These are phyloP conservation scores for Lanmaoa pseudosensibilis DNA, from an alignment of 768 basidiomycete species.

Conservation along the genomic window DNA sequence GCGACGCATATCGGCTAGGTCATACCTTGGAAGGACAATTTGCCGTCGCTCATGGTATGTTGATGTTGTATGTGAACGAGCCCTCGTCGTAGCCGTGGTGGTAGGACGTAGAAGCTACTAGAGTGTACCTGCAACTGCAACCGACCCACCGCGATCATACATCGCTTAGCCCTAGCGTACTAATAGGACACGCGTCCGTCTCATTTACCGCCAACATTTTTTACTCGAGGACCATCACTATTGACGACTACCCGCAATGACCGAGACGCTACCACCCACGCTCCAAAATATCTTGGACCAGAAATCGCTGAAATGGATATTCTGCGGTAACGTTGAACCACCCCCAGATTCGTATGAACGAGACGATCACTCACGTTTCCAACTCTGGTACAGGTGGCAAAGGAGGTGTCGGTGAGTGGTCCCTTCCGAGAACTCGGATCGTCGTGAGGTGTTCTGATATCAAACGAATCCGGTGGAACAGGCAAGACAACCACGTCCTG, in stretches of 20 bases:
- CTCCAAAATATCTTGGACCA: constrained; percentile 96
- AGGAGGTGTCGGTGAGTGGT: constrained; percentile 88
- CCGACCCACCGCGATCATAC: background rate
- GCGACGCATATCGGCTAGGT: background rate
- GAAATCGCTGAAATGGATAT: constrained; percentile 94
- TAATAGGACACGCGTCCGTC: constrained; percentile 24
- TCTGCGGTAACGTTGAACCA: constrained; percentile 76
- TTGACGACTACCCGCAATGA: constrained; percentile 39
- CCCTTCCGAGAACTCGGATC: background rate
- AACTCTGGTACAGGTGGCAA: constrained; percentile 72
- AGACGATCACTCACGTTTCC: constrained; percentile 12
- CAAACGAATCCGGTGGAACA: constrained; percentile 31
- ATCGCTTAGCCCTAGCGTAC: constrained; percentile 12
- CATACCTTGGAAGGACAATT: constrained; percentile 44
- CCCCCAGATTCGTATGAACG: constrained; percentile 11
- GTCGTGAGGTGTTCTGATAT: background rate
- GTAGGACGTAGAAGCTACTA: constrained; percentile 17
- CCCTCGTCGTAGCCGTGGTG: constrained; percentile 2
- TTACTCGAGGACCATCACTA: constrained; percentile 1
- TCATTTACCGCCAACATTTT: constrained; percentile 5
- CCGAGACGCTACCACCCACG: constrained; percentile 71
- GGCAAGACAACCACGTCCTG: constrained; percentile 99
- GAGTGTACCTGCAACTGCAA: background rate
- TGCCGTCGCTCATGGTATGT: constrained; percentile 26
- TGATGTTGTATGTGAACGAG: background rate